A percentile compares a stretch with the other conserved stretches of the same genome.
These are phyloP conservation scores for Tubosaeta sp. DNA, from an alignment of 768 basidiomycete genomes.

Conservation along the genomic window DNA sequence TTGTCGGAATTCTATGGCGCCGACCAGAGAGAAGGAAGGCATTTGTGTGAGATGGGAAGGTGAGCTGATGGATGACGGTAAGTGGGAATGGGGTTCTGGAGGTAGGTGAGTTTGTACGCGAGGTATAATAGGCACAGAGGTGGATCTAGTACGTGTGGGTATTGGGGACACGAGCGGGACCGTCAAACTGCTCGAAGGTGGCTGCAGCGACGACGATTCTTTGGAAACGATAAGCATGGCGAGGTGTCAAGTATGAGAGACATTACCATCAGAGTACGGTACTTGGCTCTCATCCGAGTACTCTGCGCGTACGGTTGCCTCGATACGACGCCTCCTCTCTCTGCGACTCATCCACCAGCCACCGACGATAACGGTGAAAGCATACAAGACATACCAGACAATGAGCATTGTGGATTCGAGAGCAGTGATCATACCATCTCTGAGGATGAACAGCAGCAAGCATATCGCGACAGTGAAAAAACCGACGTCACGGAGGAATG, in stretches of 20 bases:
- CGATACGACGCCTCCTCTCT: slow-evolving; percentile 43
- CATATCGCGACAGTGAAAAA: slow-evolving; percentile 86
- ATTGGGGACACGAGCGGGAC: slow-evolving; percentile 29
- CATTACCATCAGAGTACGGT: slow-evolving; percentile 64
- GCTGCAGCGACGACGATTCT: slow-evolving; percentile 9
- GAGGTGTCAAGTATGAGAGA: slow-evolving; percentile 16
- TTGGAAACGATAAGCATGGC: slow-evolving; percentile 5
- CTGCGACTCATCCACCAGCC: slow-evolving; percentile 70
- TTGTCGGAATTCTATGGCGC: slow-evolving; percentile 93
- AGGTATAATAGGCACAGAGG: slow-evolving; percentile 35
- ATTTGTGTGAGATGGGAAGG: slow-evolving; percentile 45
- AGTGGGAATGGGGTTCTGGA: slow-evolving; percentile 37
- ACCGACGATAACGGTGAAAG: slow-evolving; percentile 64
- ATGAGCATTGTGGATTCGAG: slow-evolving; percentile 75
- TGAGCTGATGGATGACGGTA: slow-evolving; percentile 46
- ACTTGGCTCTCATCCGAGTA: slow-evolving; percentile 44
- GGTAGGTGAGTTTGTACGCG: slow-evolving; percentile 40
- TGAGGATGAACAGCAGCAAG: slow-evolving; percentile 72
- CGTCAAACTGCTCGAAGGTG: slow-evolving; percentile 8
- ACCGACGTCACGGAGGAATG: slow-evolving; percentile 90
- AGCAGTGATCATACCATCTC: slow-evolving; percentile 64
- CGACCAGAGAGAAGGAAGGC: slow-evolving; percentile 87
- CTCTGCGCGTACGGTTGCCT: slow-evolving; percentile 55
- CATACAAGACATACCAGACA: slow-evolving; percentile 74
- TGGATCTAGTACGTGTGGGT: slow-evolving; percentile 36